Base-by-base conservation (phyloP, 108 stramenopile species). In the Pelagomonas calceolata region DNA sequence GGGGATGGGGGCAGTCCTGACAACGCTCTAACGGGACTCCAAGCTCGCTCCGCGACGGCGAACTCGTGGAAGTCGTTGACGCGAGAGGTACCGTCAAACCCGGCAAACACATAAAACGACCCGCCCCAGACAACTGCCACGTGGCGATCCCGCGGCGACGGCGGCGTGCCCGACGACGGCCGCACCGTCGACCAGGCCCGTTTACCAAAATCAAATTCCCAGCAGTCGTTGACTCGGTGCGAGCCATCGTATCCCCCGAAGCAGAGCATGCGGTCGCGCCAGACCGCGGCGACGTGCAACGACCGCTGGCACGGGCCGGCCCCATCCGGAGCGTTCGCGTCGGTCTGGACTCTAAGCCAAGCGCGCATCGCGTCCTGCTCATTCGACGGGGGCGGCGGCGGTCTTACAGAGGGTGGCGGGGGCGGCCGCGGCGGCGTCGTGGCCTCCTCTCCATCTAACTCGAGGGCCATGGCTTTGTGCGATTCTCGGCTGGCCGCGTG, bases 51-150 rank as follows among this genome's bases (percentile, higher is more conserved):
- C 34, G 78, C 79, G 32, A 97, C 91, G 80, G 91, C 86, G 79
- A 95, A 97, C 29, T 77, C 84, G 81, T 89, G 94, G 71, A 94
- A 90, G 71, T 97, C 95, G 46, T 82, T 80, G 14, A 94, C 88
- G 30, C 96, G 78, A 30, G 87, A 84, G 18, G 85, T 91, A 5
- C 85, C 83, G 68, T 84, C 83, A 66, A 82, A 85, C 31, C 83
- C 83, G 32, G 79, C 97, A 78, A 95, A 94, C 4, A 98, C 84
- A 73, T 92, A 95, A 63, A 98, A 84, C 15, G 80, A 69, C 64
- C 85, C 84, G 34, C 85, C 84, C 68, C 88, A 85, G 0, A 84
- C 87, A 32, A 94, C 85, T 15, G 89, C 89, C 12, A 89, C 82
- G 80, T 94, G 93, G 64, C 93, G 87, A 87, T 94, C 93, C 26